phyloP scores from a whole-genome alignment of 1,284 basidiomycete genomes.

The Cryptococcus sp. region DNA sequence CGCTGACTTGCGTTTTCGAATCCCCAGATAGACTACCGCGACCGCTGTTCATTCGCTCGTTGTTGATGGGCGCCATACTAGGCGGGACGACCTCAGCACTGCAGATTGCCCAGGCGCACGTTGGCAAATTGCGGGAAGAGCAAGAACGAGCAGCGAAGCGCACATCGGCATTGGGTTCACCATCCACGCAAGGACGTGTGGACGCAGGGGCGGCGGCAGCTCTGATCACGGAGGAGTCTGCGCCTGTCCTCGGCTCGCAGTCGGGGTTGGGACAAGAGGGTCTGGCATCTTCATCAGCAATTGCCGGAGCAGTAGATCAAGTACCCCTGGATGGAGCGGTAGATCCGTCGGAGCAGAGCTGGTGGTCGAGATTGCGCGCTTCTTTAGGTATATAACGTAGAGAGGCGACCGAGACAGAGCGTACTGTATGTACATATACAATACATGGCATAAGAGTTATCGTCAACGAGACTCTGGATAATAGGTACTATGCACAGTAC shows the following conservation, averaged over 20 bases:
- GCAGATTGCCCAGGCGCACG: slow-evolving; percentile 39
- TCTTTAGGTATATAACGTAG: neutral
- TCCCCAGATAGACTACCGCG: slow-evolving; percentile 45
- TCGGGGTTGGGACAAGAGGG: too few relatives aligned
- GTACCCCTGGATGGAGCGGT: slow-evolving; percentile 11
- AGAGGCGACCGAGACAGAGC: too few relatives aligned
- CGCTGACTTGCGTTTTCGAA: neutral
- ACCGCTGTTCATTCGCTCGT: slow-evolving; percentile 37
- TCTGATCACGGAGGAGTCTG: slow-evolving; percentile 13
- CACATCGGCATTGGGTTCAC: neutral
- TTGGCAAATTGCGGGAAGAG: slow-evolving; percentile 30
- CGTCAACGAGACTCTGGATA: too few relatives aligned
- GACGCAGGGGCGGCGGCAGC: slow-evolving; percentile 1
- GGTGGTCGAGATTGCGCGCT: slow-evolving; percentile 8
- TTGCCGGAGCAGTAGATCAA: slow-evolving; percentile 4
- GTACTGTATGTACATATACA: neutral
- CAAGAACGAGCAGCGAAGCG: slow-evolving; percentile 8
- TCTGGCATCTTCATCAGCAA: too few relatives aligned
- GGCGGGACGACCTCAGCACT: slow-evolving; percentile 38
- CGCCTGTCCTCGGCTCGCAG: neutral
- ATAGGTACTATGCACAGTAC: too few relatives aligned
- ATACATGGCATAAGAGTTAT: slow-evolving; percentile 2
- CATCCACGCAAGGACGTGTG: neutral
- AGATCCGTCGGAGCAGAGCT: neutral
- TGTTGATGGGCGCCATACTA: slow-evolving; percentile 40